phyloP scores from a whole-genome alignment of 129 eudicot genomes.

The Saposhnikovia divaricata region DNA sequence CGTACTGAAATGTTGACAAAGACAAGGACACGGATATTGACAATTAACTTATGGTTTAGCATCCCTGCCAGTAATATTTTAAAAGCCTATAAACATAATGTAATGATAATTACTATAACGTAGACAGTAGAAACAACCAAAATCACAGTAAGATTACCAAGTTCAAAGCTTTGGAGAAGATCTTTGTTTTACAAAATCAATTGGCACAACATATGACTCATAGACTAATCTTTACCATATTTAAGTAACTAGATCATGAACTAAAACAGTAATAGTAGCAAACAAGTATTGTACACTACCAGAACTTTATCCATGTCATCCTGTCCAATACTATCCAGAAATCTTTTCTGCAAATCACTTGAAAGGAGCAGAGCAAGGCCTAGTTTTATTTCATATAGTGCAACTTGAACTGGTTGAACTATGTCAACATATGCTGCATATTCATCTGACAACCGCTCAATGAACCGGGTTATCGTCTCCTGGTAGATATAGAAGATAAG shows the following conservation, averaged over 20 bases:
- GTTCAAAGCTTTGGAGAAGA: neutral
- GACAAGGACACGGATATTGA: neutral
- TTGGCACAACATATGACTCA: neutral
- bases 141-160: neutral
- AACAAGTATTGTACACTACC: slow-evolving; percentile 33
- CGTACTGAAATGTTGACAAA: neutral
- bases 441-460: slow-evolving; percentile 61
- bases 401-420: slow-evolving; percentile 71
- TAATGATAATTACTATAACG: neutral
- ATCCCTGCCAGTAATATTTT: neutral
- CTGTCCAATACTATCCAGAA: slow-evolving; percentile 38
- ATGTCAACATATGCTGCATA: slow-evolving; percentile 60
- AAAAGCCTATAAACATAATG: neutral
- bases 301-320: slow-evolving; percentile 36
- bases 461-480: slow-evolving; percentile 57
- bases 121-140: neutral
- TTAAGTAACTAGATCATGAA: neutral
- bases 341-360: slow-evolving; percentile 27
- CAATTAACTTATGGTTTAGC: neutral
- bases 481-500: slow-evolving; percentile 15
- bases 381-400: slow-evolving; percentile 86
- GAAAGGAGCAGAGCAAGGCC: slow-evolving; percentile 63
- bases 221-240: neutral
- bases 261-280: neutral
- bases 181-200: neutral